phyloP scores from a whole-genome alignment of 495 filamentous ascomycete species.

The Xylaria castorea region DNA sequence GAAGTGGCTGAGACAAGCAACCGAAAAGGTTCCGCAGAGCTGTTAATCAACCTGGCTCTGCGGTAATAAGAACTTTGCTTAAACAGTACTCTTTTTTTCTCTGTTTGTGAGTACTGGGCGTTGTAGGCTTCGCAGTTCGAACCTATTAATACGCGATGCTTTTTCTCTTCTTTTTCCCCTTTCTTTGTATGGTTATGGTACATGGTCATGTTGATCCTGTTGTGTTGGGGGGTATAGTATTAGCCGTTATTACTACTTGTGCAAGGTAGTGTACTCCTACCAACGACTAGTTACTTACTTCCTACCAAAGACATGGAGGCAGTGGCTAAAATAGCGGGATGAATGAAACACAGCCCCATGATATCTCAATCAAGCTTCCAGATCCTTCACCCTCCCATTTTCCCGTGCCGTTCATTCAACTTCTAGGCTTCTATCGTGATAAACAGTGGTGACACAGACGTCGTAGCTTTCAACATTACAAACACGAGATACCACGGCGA shows the following conservation, averaged over 20 bases:
- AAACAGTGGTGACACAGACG: background rate
- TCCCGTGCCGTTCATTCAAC: background rate
- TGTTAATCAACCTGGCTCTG: background rate
- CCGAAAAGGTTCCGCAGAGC: too few relatives aligned
- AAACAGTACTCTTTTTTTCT: background rate
- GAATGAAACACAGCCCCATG: background rate
- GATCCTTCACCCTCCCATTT: background rate
- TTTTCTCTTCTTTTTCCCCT: background rate
- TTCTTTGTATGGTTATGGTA: background rate
- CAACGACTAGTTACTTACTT: background rate
- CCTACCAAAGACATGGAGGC: background rate
- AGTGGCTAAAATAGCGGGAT: background rate
- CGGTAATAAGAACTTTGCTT: background rate
- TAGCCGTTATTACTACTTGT: background rate
- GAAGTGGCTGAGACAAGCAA: conserved; percentile 1
- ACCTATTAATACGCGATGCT: background rate
- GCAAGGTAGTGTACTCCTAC: background rate
- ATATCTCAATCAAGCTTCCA: background rate
- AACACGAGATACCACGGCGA: background rate
- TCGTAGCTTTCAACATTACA: background rate
- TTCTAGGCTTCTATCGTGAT: background rate
- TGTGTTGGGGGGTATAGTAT: background rate
- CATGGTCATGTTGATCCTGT: background rate
- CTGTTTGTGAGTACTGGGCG: background rate
- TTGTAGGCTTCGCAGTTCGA: background rate